These are phyloP conservation scores for Zygnema cylindricum DNA, from an alignment of 139 green algal species.

Conservation along the genomic window DNA sequence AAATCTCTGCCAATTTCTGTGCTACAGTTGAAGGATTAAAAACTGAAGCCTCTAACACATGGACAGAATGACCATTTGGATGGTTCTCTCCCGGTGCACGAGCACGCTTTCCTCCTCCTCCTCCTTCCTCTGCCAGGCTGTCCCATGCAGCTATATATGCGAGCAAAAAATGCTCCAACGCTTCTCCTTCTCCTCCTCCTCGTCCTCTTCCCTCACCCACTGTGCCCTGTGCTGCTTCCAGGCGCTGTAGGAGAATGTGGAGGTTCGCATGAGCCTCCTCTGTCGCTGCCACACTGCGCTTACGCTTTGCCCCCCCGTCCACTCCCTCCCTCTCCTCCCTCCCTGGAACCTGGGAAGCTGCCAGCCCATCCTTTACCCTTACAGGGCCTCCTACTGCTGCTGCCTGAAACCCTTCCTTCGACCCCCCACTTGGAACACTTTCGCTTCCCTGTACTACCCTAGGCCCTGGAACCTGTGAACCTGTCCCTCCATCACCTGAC, in stretches of 20 bases:
- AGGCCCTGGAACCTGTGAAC: not conserved
- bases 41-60: not conserved
- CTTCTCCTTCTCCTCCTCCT: not conserved
- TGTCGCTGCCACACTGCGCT: not conserved
- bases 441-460: not conserved
- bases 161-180: not conserved
- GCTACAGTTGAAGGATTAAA: not conserved
- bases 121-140: not conserved
- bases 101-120: not conserved
- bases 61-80: not conserved
- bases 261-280: not conserved
- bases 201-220: not conserved
- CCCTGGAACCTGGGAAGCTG: not conserved
- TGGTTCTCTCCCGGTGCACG: not conserved
- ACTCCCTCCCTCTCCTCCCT: not conserved
- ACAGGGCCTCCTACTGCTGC: not conserved
- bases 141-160: not conserved
- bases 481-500: not conserved
- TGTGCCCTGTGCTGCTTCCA: not conserved
- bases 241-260: not conserved
- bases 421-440: not conserved
- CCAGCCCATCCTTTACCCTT: not conserved
- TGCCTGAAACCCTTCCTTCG: not conserved
- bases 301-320: not conserved
- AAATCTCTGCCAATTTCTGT: constrained; percentile 9